Percentiles rank a stretch among this genome's conserved stretches.
Evolutionary conservation across 2,329 filamentous ascomycete genomes (phyloP).

Genomic region (Fonsecaea nubica): DNA sequence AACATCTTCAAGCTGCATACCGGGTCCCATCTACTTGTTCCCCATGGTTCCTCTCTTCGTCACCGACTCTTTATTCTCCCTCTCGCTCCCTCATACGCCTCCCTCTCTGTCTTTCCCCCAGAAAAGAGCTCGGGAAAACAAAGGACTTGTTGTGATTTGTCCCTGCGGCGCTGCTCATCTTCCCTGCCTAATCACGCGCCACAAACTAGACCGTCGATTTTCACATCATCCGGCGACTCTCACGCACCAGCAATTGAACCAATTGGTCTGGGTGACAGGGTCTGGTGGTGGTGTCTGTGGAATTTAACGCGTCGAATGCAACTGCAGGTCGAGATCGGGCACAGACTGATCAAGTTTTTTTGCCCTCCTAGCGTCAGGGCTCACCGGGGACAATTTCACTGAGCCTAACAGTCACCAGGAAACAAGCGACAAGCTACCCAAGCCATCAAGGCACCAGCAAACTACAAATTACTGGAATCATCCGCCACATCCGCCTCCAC

Average conservation of each 20-base stretch:
- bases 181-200: neutral
- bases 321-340: neutral
- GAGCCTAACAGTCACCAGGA: neutral
- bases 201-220: neutral
- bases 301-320: neutral
- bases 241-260: neutral
- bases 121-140: neutral
- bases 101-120: neutral
- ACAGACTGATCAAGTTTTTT: neutral
- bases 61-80: slow-evolving; percentile 20
- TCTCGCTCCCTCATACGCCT: neutral
- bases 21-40: neutral
- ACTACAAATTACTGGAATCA: slow-evolving; percentile 19
- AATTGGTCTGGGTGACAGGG: neutral
- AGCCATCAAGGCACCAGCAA: slow-evolving; percentile 3
- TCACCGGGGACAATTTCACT: slow-evolving; percentile 2
- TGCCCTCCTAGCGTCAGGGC: neutral
- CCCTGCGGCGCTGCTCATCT: neutral
- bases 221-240: neutral
- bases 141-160: neutral
- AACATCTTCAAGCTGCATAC: neutral
- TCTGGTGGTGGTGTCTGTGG: neutral
- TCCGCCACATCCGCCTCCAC: slow-evolving; percentile 29
- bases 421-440: slow-evolving; percentile 11
- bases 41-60: slow-evolving; percentile 7